These are phyloP conservation scores for Elsinoe ampelina DNA, from an alignment of 2,329 filamentous ascomycete genomes.

Conservation along the genomic window DNA sequence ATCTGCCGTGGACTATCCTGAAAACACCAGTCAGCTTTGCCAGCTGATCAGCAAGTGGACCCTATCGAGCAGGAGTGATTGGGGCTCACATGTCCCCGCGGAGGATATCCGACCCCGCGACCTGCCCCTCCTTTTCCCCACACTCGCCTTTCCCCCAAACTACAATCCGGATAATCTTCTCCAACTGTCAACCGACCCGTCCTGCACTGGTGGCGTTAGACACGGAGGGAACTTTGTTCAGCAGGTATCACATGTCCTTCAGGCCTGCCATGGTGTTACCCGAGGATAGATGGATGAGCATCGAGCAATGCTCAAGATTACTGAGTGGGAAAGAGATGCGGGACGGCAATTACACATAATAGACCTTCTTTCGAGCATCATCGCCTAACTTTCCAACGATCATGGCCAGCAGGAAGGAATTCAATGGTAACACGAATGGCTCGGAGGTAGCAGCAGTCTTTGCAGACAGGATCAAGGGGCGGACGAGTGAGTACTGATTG, in stretches of 20 bases:
- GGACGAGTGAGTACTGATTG: conserved; percentile 22
- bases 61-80: not conserved
- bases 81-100: not conserved
- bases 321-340: not conserved
- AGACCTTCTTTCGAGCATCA: not conserved
- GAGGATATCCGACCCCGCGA: conserved; percentile 11
- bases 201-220: not conserved
- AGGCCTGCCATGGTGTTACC: not conserved
- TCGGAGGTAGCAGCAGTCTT: conserved; percentile 26
- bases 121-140: not conserved
- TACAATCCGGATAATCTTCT: not conserved
- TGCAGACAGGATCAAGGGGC: conserved; percentile 23
- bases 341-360: not conserved
- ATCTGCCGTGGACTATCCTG: not conserved
- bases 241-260: too few species aligned
- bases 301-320: too few species aligned
- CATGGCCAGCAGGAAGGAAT: conserved; percentile 20
- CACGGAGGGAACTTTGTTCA: not conserved
- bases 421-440: conserved; percentile 24
- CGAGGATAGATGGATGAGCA: not conserved
- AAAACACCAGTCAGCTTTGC: not conserved
- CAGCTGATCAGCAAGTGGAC: not conserved
- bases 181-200: not conserved
- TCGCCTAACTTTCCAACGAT: not conserved
- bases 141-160: not conserved